Evolutionary conservation across 306 rosid genomes (phyloP).

Genomic region (Chamaecrista fasciculata): DNA sequence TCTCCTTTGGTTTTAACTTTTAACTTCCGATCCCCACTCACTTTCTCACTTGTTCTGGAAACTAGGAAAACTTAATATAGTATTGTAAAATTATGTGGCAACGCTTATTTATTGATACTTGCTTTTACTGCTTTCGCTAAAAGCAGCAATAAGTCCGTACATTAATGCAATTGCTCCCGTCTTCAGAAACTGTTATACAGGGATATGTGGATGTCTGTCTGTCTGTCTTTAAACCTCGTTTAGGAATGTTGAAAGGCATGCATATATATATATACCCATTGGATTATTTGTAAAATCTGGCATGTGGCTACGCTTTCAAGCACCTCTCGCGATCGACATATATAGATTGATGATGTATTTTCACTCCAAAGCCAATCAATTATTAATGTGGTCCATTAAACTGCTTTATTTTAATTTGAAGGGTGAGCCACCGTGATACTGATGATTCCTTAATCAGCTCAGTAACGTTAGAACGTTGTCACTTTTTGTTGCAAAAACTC

Average conservation of each 20-base stretch:
- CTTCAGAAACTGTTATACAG: background rate
- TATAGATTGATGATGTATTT: background rate
- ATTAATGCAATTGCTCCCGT: background rate
- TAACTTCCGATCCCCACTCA: constrained; percentile 5
- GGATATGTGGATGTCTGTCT: background rate
- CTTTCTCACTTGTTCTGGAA: constrained; percentile 4
- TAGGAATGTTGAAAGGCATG: background rate
- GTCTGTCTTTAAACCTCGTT: background rate
- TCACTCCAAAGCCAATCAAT: constrained; percentile 19
- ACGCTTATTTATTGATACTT: background rate
- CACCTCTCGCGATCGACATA: background rate
- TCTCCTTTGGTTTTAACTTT: constrained; percentile 50
- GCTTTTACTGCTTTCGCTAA: background rate
- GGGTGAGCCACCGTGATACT: background rate
- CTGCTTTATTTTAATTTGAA: background rate
- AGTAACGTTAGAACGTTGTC: no score
- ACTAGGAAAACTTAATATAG: background rate
- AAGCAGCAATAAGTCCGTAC: constrained; percentile 6
- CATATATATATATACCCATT: background rate
- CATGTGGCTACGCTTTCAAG: constrained; percentile 3
- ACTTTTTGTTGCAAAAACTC: background rate
- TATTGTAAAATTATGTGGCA: background rate
- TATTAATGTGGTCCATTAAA: background rate
- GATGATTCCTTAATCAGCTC: constrained; percentile 9
- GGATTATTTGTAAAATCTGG: constrained; percentile 5